Conservation (phyloP, 139 green algal genomes). For the Chlamydomonas schloesseri region DNA sequence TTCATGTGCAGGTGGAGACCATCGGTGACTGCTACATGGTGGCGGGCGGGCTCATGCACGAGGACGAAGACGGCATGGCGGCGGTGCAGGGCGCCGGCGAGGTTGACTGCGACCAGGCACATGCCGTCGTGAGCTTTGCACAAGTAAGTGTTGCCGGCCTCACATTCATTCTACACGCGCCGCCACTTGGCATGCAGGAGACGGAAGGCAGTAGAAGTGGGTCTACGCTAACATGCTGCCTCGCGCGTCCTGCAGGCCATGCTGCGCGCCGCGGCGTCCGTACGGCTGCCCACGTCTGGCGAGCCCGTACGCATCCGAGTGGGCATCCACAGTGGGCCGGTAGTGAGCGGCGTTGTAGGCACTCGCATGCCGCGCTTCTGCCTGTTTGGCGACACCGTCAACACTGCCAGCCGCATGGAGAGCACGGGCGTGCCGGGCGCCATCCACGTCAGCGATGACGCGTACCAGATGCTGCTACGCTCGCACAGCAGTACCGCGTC, state of each 20-base stretch:
- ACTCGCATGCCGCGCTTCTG: slow-evolving; percentile 43
- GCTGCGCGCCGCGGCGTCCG: background rate
- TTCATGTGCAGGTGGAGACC: slow-evolving; percentile 11
- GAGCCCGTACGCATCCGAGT: slow-evolving; percentile 10
- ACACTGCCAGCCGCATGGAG: slow-evolving; percentile 50
- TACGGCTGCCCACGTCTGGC: slow-evolving; percentile 5
- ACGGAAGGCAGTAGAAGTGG: no score
- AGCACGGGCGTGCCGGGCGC: slow-evolving; percentile 1
- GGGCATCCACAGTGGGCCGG: slow-evolving; percentile 38
- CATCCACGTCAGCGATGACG: slow-evolving; percentile 26
- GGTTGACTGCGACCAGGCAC: background rate
- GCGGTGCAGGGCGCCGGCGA: slow-evolving; percentile 6
- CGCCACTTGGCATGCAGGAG: no score
- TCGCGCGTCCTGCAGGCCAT: no score
- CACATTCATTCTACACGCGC: no score
- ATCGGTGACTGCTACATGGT: slow-evolving; percentile 46
- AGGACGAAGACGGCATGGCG: slow-evolving; percentile 39
- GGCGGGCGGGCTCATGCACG: slow-evolving; percentile 2
- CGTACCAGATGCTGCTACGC: no score
- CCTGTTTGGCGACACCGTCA: slow-evolving; percentile 44
- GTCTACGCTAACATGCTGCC: no score
- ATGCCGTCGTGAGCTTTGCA: background rate
- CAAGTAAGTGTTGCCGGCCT: no score
- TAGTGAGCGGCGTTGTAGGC: slow-evolving; percentile 37
- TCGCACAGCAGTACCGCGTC: no score